These are phyloP conservation scores for Kurtzmaniella quercitrusa DNA, from an alignment of 1,139 yeast genomes.

Conservation along the genomic window DNA sequence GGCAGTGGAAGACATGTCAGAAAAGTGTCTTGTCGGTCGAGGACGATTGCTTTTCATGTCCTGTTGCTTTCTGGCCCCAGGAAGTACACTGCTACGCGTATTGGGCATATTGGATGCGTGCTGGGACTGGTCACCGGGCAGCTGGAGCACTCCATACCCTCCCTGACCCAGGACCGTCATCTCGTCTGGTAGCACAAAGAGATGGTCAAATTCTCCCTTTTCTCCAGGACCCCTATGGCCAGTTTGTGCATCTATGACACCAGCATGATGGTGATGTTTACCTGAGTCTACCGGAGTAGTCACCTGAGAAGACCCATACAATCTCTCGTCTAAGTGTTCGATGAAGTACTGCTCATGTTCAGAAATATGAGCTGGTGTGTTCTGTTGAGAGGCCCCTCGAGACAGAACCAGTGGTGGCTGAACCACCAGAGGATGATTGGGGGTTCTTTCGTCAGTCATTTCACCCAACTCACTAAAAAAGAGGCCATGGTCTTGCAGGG, in stretches of 20 bases:
- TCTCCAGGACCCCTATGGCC: not conserved
- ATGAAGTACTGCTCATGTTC: slow-evolving; percentile 23
- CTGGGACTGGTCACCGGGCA: not conserved
- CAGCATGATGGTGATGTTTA: slow-evolving; percentile 15
- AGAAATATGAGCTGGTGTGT: slow-evolving; percentile 10
- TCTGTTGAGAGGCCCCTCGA: slow-evolving; percentile 1
- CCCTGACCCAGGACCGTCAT: not conserved
- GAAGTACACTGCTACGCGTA: not conserved
- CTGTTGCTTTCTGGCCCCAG: not conserved
- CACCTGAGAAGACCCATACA: slow-evolving; percentile 16
- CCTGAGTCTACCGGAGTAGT: slow-evolving; percentile 9
- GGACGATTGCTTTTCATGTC: not conserved
- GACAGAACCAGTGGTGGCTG: slow-evolving; percentile 1
- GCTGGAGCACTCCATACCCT: not conserved
- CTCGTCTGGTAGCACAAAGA: not conserved
- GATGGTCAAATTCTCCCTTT: not conserved
- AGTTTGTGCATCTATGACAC: not conserved
- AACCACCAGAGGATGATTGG: slow-evolving; percentile 7
- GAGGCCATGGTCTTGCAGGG: slow-evolving; percentile 5
- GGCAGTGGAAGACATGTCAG: slow-evolving; percentile 22
- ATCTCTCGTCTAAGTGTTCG: slow-evolving; percentile 22
- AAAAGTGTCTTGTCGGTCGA: not conserved
- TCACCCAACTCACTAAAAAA: slow-evolving; percentile 6
- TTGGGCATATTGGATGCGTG: not conserved
- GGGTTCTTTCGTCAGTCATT: slow-evolving; percentile 3